A percentile compares a stretch with the other conserved stretches of the same genome.
Conservation (phyloP, 148 eudicot genomes). For the Heliamphora exappendiculata region DNA sequence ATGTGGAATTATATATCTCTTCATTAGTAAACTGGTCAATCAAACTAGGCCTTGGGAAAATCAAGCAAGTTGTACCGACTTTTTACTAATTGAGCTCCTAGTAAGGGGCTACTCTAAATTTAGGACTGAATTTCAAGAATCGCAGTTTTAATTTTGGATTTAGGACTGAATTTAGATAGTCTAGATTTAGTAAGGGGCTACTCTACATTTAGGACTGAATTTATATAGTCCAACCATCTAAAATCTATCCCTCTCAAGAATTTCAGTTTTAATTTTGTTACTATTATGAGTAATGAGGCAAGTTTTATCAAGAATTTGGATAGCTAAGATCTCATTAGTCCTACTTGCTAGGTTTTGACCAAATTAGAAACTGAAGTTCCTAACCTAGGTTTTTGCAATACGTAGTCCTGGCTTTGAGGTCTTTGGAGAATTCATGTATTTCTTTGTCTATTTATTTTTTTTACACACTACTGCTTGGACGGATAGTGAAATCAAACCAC, state of each 20-base stretch:
- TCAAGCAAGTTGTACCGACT: neutral
- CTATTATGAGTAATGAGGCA: too few species aligned
- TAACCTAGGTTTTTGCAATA: neutral
- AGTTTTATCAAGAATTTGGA: too few species aligned
- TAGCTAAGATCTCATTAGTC: neutral
- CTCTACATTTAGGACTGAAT: too few species aligned
- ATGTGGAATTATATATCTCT: too few species aligned
- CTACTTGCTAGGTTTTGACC: neutral
- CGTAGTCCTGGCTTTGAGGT: neutral
- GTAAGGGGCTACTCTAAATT: neutral
- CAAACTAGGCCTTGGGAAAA: neutral
- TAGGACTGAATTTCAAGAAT: too few species aligned
- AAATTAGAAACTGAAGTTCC: neutral
- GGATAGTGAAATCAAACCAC: neutral
- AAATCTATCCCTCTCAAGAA: neutral
- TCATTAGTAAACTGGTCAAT: too few species aligned
- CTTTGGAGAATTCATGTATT: neutral
- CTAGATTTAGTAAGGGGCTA: too few species aligned
- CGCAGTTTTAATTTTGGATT: too few species aligned
- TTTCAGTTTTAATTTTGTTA: neutral
- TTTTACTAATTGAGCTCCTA: neutral
- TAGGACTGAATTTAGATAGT: too few species aligned
- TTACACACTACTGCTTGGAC: neutral
- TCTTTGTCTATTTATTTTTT: neutral
- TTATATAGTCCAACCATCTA: too few species aligned